Conservation (phyloP, 179 eudicot species). For the Beta macrorhiza region DNA sequence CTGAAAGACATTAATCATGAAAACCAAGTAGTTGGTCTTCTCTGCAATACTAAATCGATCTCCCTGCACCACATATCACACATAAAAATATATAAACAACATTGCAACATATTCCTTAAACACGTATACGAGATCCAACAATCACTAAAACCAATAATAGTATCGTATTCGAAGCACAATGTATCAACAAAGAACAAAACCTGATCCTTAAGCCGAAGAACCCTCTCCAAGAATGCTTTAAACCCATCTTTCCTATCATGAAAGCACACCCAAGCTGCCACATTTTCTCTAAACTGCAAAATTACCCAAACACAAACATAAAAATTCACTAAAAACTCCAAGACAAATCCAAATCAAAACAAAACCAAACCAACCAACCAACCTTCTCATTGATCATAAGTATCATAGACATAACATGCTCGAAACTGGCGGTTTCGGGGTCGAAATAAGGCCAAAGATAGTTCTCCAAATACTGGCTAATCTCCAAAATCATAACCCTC, state of each 20-base stretch:
- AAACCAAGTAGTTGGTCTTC: slow-evolving; percentile 92
- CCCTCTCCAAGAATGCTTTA: slow-evolving; percentile 74
- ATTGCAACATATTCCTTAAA: not conserved
- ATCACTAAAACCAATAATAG: not conserved
- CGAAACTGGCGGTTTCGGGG: slow-evolving; percentile 56
- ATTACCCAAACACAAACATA: no score
- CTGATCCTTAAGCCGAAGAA: slow-evolving; percentile 74
- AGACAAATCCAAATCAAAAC: not conserved
- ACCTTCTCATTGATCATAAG: slow-evolving; percentile 99
- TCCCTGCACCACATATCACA: slow-evolving; percentile 43
- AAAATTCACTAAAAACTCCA: not conserved
- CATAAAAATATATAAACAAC: not conserved
- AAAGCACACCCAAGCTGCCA: slow-evolving; percentile 96
- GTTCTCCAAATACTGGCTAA: slow-evolving; percentile 95
- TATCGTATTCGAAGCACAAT: not conserved
- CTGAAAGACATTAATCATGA: slow-evolving; percentile 98
- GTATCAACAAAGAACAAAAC: slow-evolving; percentile 18
- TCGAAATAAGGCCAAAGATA: slow-evolving; percentile 84
- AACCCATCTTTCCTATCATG: slow-evolving; percentile 70
- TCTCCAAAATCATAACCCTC: slow-evolving; percentile 91
- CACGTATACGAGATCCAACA: not conserved
- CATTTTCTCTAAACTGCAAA: slow-evolving; percentile 90
- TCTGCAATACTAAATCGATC: slow-evolving; percentile 80
- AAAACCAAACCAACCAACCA: slow-evolving; percentile 22
- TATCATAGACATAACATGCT: slow-evolving; percentile 92